phyloP scores from a whole-genome alignment of 306 rosid genomes.

The Acacia acuminata region DNA sequence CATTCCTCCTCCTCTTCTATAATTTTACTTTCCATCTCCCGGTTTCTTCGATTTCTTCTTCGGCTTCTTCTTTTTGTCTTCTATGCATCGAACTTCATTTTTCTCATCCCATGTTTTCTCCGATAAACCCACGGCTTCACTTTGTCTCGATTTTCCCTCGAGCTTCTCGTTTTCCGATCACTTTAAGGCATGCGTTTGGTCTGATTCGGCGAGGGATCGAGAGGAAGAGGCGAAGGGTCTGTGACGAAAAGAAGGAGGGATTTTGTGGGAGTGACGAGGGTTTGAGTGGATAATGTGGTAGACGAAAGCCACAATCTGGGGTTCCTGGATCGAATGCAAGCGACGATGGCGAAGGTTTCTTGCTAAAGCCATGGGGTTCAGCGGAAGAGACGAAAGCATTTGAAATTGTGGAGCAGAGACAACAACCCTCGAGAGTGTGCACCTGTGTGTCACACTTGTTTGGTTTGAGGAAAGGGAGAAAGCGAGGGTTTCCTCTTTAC shows the following conservation, averaged over 20 bases:
- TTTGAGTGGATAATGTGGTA: background rate
- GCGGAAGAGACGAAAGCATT: too few species aligned
- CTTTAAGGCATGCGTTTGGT: conserved; percentile 7
- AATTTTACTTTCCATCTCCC: background rate
- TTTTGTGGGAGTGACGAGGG: conserved; percentile 13
- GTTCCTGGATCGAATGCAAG: conserved; percentile 27
- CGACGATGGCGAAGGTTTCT: conserved; percentile 37
- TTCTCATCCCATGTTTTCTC: background rate
- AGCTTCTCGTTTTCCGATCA: background rate
- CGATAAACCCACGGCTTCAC: background rate
- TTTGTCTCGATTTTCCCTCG: background rate
- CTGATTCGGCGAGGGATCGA: conserved; percentile 23
- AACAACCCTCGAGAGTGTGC: too few species aligned
- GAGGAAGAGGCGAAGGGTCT: conserved; percentile 29
- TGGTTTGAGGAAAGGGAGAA: too few species aligned
- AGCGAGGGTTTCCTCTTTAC: too few species aligned
- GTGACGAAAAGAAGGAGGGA: conserved; percentile 35
- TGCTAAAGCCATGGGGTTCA: conserved; percentile 37
- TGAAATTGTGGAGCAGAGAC: too few species aligned
- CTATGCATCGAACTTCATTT: too few species aligned
- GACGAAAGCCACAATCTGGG: conserved; percentile 11
- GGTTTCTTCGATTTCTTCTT: background rate
- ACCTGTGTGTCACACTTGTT: too few species aligned
- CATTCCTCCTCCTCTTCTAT: background rate
- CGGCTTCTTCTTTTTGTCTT: background rate